Conservation (phyloP, 2,329 filamentous ascomycete species). For the Chaetomium globosum region DNA sequence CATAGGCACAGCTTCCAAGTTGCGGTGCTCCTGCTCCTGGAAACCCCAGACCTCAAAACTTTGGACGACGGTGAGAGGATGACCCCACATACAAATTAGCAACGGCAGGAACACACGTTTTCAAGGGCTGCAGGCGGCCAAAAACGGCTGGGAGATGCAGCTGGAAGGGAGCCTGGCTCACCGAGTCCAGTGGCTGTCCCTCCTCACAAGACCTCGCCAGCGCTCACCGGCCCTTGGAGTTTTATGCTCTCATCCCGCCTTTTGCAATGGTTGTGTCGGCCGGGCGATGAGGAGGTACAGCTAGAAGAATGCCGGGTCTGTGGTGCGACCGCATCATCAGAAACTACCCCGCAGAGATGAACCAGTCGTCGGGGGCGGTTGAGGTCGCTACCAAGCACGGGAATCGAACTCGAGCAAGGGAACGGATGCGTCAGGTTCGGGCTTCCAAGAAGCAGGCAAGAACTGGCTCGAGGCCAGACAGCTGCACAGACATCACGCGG, state of each 20-base stretch:
- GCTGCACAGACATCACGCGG: slow-evolving; percentile 32
- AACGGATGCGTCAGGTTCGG: slow-evolving; percentile 8
- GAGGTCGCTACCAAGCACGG: neutral
- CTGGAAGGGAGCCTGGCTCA: slow-evolving; percentile 29
- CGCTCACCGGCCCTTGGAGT: slow-evolving; percentile 26
- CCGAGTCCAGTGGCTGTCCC: slow-evolving; percentile 30
- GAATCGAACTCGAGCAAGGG: slow-evolving; percentile 6
- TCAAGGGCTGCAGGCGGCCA: slow-evolving; percentile 36
- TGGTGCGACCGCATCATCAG: slow-evolving; percentile 31
- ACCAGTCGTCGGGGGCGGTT: slow-evolving; percentile 15
- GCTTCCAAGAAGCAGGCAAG: neutral
- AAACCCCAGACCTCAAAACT: neutral
- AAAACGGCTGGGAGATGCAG: slow-evolving; percentile 36
- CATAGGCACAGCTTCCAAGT: neutral
- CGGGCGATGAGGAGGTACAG: neutral
- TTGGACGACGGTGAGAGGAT: slow-evolving; percentile 18
- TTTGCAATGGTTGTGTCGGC: neutral
- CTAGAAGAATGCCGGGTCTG: slow-evolving; percentile 30
- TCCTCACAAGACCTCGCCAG: slow-evolving; percentile 28
- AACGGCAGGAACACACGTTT: slow-evolving; percentile 32
- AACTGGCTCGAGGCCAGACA: slow-evolving; percentile 16
- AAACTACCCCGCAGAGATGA: slow-evolving; percentile 5
- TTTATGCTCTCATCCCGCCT: slow-evolving; percentile 6
- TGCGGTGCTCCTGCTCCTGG: neutral
- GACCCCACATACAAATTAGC: slow-evolving; percentile 28